Conservation (phyloP, 306 rosid genomes). For the Begonia loranthoides region DNA sequence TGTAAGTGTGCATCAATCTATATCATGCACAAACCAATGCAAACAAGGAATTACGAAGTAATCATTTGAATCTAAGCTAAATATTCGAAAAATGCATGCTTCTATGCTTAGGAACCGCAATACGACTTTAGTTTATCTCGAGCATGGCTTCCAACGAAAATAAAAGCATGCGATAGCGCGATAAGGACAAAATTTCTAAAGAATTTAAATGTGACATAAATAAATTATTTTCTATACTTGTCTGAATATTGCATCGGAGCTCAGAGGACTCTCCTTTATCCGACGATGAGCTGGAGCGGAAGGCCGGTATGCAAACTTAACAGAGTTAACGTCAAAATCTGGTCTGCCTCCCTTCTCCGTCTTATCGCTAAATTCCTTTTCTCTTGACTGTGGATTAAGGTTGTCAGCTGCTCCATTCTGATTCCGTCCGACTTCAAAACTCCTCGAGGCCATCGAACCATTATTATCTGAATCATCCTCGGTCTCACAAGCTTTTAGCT, state of each 20-base stretch:
- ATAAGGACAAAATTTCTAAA: no score
- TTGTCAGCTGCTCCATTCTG: slow-evolving; percentile 17
- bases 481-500: slow-evolving; percentile 8
- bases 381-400: slow-evolving; percentile 4
- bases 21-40: no score
- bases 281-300: slow-evolving; percentile 70
- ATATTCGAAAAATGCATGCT: no score
- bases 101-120: no score
- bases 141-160: no score
- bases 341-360: slow-evolving; percentile 9
- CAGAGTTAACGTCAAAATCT: slow-evolving; percentile 14
- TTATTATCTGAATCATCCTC: slow-evolving; percentile 24
- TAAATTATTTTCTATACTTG: slow-evolving; percentile 32
- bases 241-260: slow-evolving; percentile 70
- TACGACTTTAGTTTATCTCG: no score
- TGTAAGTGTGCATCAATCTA: no score
- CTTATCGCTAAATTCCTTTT: slow-evolving; percentile 10
- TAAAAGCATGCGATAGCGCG: no score
- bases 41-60: no score
- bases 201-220: no score
- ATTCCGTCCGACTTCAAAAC: slow-evolving; percentile 16
- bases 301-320: slow-evolving; percentile 42
- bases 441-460: slow-evolving; percentile 15
- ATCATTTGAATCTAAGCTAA: no score
- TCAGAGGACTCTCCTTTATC: slow-evolving; percentile 82